Percentiles rank a stretch among this genome's conserved stretches.
Conservation (phyloP, 306 rosid genomes). For the Lagenaria siceraria region DNA sequence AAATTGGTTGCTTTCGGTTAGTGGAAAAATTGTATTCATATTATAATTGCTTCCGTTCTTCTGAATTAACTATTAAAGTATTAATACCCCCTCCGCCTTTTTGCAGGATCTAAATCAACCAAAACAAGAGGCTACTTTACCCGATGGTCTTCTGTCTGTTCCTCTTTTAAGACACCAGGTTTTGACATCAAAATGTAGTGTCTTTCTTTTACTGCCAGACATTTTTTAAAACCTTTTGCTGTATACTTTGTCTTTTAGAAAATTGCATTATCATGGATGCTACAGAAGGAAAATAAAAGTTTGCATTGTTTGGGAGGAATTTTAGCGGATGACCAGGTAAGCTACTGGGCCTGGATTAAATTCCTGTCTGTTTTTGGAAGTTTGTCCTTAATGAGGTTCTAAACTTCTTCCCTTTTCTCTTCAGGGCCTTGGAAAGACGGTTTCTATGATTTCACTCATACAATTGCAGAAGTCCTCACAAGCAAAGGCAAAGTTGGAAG, state of each 20-base stretch:
- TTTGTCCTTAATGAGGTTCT: constrained; percentile 9
- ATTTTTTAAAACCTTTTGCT: constrained; percentile 1
- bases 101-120: constrained; percentile 80
- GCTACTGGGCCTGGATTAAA: constrained; percentile 7
- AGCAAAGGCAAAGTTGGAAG: constrained; percentile 49
- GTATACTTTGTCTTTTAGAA: constrained; percentile 35
- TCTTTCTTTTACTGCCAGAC: neutral
- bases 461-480: constrained; percentile 62
- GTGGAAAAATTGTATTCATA: neutral
- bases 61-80: neutral
- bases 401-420: constrained; percentile 11
- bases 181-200: constrained; percentile 13
- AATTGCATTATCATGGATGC: constrained; percentile 96
- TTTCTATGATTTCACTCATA: constrained; percentile 88
- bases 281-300: constrained; percentile 88
- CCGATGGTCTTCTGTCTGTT: constrained; percentile 76
- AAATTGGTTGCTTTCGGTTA: neutral
- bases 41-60: neutral
- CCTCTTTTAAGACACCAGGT: constrained; percentile 96
- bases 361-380: neutral
- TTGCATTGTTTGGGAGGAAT: constrained; percentile 96
- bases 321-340: constrained; percentile 97
- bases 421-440: constrained; percentile 98
- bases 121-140: constrained; percentile 49
- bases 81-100: neutral